Base-by-base conservation (phyloP, 192 early-diverging fungal species). In the Coemansia sp. region DNA sequence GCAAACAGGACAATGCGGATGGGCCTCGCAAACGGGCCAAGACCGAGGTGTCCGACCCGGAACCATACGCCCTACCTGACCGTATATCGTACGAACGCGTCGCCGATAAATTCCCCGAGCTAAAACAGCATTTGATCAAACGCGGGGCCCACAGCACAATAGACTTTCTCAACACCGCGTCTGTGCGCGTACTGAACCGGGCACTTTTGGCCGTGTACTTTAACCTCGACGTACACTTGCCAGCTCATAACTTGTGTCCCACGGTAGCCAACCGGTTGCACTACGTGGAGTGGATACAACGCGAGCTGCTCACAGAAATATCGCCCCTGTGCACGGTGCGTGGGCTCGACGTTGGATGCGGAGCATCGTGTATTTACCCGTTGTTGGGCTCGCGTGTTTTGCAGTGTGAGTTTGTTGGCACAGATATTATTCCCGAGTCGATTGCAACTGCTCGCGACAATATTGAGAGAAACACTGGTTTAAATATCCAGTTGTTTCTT, bases 341-440 rank as follows among this genome's bases (percentile, higher is more conserved):
- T 6, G 76, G 71, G 0, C 43, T 81, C 19, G 78, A 81, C 38
- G 60, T 75, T 58, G 94, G 94, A 11, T 90, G 91, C 6, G 94
- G 94, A 0, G 91, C 94, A 0, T 94, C 93, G 4, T 94, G 93
- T 56, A 94, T 97, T 5, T 97, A 97, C 68, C 93, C 94, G 2
- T 73, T 97, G 12, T 69, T 97, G 11, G 93, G 88, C 9, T 88
- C 86, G 50, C 65, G 69, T 0, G 57, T 67, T 0, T 83, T 94
- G 56, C 62, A 64, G n/a, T 90, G 90, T 85, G 27, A 47, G 32
- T 92, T 95, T 69, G 55, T 92, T 0, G 93, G 83, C 6, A 89
- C 91, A 70, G 94, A 97, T 10, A 87, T 93, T 12, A 85, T 91
- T 62, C 29, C 75, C 15, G 79, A 79, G 0, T 88, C 86, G 0